Evolutionary conservation across 345 rosid genomes (phyloP).

Genomic region (Bretschneidera sinensis): DNA sequence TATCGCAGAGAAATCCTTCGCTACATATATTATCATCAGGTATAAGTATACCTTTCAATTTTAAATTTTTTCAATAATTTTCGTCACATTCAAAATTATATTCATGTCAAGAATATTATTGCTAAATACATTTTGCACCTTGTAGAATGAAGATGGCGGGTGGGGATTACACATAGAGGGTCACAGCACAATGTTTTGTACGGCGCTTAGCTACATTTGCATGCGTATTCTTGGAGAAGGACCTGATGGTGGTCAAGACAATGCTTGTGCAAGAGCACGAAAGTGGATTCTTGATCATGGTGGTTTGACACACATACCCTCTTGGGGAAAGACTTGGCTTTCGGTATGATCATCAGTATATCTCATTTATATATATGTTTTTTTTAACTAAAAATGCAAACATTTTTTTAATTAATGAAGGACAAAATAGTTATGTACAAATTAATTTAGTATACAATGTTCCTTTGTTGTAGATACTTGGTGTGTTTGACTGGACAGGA

Average conservation of each 20-base stretch:
- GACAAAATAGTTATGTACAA: not conserved
- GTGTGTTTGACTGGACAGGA: constrained; percentile 57
- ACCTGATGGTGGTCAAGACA: constrained; percentile 38
- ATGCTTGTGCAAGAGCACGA: constrained; percentile 38
- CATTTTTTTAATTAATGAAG: too few species aligned
- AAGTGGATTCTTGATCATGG: constrained; percentile 50
- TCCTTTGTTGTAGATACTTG: constrained; percentile 26
- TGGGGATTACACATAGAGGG: constrained; percentile 60
- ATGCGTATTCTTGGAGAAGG: constrained; percentile 49
- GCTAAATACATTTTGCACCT: too few species aligned
- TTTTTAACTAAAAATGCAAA: not conserved
- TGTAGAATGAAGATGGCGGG: constrained; percentile 52
- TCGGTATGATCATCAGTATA: constrained; percentile 19
- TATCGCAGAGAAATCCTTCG: constrained; percentile 45
- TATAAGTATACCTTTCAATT: not conserved
- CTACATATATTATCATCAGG: constrained; percentile 48
- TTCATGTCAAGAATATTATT: too few species aligned
- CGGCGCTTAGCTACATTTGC: constrained; percentile 41
- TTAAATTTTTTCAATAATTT: not conserved
- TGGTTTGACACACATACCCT: constrained; percentile 36
- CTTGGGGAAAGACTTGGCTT: constrained; percentile 64
- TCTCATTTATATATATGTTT: not conserved
- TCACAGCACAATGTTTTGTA: constrained; percentile 49
- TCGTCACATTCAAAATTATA: too few species aligned
- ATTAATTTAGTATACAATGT: not conserved